A percentile compares a stretch with the other conserved stretches of the same genome.
These are phyloP conservation scores for Lichtheimia ramosa DNA, from an alignment of 371 early-diverging fungal genomes.

Conservation along the genomic window DNA sequence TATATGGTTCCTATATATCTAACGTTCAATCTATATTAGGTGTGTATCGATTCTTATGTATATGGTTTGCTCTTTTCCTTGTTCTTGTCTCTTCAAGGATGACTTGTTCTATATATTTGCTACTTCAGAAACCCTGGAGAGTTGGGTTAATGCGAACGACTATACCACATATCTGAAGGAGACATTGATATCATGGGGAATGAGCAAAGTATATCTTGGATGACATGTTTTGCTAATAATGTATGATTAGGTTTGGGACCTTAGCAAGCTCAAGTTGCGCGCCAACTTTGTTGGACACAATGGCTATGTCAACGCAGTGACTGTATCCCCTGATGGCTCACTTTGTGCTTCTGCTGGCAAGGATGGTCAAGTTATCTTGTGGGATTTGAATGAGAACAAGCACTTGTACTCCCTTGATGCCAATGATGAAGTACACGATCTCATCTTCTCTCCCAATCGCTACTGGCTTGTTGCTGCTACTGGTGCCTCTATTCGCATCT, in stretches of 20 bases:
- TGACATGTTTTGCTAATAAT: no score
- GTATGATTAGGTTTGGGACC: conserved; percentile 84
- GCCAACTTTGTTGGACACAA: conserved; percentile 99
- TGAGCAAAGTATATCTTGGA: no score
- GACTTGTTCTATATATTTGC: conserved; percentile 14
- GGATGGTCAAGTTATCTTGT: conserved; percentile 98
- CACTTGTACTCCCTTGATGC: conserved; percentile 98
- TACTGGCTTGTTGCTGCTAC: conserved; percentile 99
- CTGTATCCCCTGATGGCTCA: conserved; percentile 99
- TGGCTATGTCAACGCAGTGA: conserved; percentile 96
- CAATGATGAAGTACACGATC: conserved; percentile 91
- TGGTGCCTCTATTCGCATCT: conserved; percentile 94
- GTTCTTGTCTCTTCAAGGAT: background rate
- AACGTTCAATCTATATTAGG: background rate
- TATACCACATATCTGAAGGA: conserved; percentile 8
- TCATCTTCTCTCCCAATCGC: conserved; percentile 98
- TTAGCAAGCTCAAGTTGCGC: conserved; percentile 94
- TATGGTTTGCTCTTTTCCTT: no score
- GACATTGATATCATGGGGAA: background rate
- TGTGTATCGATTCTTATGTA: background rate
- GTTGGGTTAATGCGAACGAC: conserved; percentile 9
- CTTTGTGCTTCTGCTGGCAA: conserved; percentile 99
- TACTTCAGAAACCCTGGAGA: conserved; percentile 14
- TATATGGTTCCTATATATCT: background rate
- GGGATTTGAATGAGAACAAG: conserved; percentile 99